A percentile compares a stretch with the other conserved stretches of the same genome.
Conservation (phyloP, 2,329 filamentous ascomycete genomes). For the Tolypocladium tundrense region DNA sequence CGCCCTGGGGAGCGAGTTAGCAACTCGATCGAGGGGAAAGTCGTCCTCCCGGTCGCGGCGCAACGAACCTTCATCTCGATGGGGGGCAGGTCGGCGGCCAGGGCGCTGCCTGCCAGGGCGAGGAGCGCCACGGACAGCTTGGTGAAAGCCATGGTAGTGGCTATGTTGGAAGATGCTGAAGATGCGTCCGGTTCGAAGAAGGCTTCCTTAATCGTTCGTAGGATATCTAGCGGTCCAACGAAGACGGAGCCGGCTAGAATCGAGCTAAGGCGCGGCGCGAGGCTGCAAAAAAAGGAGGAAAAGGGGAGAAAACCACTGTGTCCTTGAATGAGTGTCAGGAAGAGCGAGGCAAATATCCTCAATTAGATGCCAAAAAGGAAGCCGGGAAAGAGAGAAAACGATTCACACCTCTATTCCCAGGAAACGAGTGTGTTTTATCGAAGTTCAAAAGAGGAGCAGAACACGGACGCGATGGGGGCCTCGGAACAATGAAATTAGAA, state of each 20-base stretch:
- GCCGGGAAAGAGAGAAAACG: neutral
- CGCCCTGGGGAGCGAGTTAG: constrained; percentile 38
- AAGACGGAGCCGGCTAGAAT: neutral
- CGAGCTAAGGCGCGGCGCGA: neutral
- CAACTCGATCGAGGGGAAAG: neutral
- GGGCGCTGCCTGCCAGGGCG: constrained; percentile 29
- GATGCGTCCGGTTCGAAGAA: neutral
- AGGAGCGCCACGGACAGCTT: constrained; percentile 23
- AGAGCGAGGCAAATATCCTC: constrained; percentile 1
- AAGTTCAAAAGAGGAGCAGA: neutral
- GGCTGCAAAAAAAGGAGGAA: neutral
- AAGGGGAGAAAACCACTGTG: neutral
- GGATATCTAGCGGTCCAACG: neutral
- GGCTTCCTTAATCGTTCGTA: neutral
- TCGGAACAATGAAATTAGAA: neutral
- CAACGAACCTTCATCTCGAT: constrained; percentile 58
- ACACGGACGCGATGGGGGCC: neutral
- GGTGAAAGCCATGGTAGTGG: constrained; percentile 21
- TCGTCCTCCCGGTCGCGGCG: neutral
- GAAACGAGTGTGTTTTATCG: neutral
- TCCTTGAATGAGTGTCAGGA: constrained; percentile 5
- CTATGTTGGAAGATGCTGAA: neutral
- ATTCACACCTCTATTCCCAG: neutral
- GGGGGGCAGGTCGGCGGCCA: constrained; percentile 38
- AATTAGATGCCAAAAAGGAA: neutral